Base-by-base conservation (phyloP, 805 yeast species). In the Komagataella pseudopastoris region DNA sequence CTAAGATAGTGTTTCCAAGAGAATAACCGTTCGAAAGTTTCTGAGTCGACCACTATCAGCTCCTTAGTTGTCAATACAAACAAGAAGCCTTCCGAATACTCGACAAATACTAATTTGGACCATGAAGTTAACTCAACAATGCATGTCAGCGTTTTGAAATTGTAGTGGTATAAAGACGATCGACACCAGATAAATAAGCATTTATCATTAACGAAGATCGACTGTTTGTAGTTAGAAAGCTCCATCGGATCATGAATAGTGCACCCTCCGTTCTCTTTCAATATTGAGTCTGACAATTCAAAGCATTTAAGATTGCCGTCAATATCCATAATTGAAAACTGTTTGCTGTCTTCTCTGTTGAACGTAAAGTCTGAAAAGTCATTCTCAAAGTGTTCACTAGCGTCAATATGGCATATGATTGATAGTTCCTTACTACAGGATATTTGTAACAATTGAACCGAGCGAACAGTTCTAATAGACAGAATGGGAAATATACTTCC, bases 1-100 rank as follows among this genome's bases (percentile, higher is more conserved):
- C 74, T 72, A 20, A 85, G 63, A 54, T 67, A 76, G 63, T 88
- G 96, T 54, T 81, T 83, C 90, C 95, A 85, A 0, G 90, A 76
- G 1, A 88, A 58, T 2, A 77, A 53, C 52, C 85, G 71, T 30
- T 65, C 65, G n/a, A 78, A 59, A 3, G 65, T 63, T 6, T 55
- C 4, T 6, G 30, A 22, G n/a, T 45, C 47, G 2, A 83, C 57
- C 72, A 89, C 67, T 0, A 79, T 73, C 6, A 89, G 50, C 57
- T 85, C 90, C 52, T 74, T 77, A 1, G 88, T 74, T 0, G 95
- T 86, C 23, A 88, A 64, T 5, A 85, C 58, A 45, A 84, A 72
- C 3, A 74, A 65, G 53, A 71, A 68, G 2, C 65, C 56, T 6
- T 62, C 70, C 45, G 59, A 59, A 4, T 49, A 46, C 8, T 53